Percentiles rank a stretch among this genome's conserved stretches.
Conservation (phyloP, 2,329 filamentous ascomycete species). For the Diatrype stigma region DNA sequence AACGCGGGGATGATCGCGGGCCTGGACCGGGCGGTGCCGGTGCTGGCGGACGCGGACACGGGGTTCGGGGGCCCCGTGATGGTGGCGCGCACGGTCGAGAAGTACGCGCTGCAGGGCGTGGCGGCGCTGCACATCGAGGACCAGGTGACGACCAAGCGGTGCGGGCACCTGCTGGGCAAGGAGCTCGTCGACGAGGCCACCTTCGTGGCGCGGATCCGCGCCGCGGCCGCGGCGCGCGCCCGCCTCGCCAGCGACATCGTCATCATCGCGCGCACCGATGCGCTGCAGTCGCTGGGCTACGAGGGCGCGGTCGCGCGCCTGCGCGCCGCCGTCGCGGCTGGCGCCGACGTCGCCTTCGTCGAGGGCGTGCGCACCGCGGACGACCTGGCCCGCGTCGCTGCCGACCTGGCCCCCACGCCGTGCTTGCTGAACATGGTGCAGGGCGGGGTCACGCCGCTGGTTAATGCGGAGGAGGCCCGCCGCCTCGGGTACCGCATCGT, state of each 20-base stretch:
- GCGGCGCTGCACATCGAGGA: slow-evolving; percentile 31
- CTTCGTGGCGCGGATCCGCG: slow-evolving; percentile 26
- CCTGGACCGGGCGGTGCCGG: slow-evolving; percentile 48
- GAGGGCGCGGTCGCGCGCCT: slow-evolving; percentile 45
- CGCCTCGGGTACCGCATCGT: slow-evolving; percentile 27
- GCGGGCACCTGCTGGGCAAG: slow-evolving; percentile 35
- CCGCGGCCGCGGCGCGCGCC: slow-evolving; percentile 29
- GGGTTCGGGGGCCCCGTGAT: slow-evolving; percentile 51
- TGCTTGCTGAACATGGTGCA: slow-evolving; percentile 24
- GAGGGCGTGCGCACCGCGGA: slow-evolving; percentile 46
- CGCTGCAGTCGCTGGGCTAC: slow-evolving; percentile 47
- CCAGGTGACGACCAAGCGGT: slow-evolving; percentile 33
- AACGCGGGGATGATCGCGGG: slow-evolving; percentile 64
- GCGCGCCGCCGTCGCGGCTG: slow-evolving; percentile 39
- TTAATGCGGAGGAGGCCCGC: slow-evolving; percentile 21
- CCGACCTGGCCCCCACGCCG: slow-evolving; percentile 29
- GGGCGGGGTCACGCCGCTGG: slow-evolving; percentile 29
- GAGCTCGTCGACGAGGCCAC: slow-evolving; percentile 27
- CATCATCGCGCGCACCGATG: slow-evolving; percentile 57
- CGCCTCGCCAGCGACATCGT: slow-evolving; percentile 46
- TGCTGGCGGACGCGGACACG: slow-evolving; percentile 60
- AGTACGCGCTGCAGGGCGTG: slow-evolving; percentile 26
- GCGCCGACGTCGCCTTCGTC: slow-evolving; percentile 50
- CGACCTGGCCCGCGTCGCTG: slow-evolving; percentile 35
- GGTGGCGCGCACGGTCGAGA: slow-evolving; percentile 44